These are phyloP conservation scores for Auricularia heimuer DNA, from an alignment of 768 basidiomycete species.

Conservation along the genomic window DNA sequence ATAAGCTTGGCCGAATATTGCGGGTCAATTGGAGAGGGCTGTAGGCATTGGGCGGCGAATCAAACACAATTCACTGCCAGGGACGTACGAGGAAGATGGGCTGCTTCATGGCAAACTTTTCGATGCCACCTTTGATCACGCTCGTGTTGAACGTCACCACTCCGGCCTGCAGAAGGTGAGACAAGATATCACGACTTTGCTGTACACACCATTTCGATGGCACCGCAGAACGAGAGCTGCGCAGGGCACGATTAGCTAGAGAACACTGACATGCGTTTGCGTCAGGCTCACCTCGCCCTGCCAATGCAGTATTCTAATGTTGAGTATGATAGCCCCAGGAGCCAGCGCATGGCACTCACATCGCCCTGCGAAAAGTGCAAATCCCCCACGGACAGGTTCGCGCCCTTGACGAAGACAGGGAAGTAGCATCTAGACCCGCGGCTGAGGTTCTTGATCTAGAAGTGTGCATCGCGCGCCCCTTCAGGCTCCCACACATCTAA, in stretches of 20 bases:
- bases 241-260: slow-evolving; percentile 10
- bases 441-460: slow-evolving; percentile 57
- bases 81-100: slow-evolving; percentile 59
- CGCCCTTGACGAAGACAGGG: slow-evolving; percentile 68
- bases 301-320: too few species aligned
- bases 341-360: slow-evolving; percentile 18
- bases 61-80: background rate
- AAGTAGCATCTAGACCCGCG: slow-evolving; percentile 66
- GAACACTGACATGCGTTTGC: background rate
- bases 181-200: background rate
- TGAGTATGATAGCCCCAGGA: too few species aligned
- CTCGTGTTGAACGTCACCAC: slow-evolving; percentile 62
- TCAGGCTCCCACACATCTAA: background rate
- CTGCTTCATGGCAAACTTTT: slow-evolving; percentile 63
- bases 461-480: background rate
- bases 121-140: slow-evolving; percentile 64
- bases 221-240: slow-evolving; percentile 64
- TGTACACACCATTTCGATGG: slow-evolving; percentile 56
- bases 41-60: background rate
- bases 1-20: slow-evolving; percentile 66
- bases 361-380: slow-evolving; percentile 76
- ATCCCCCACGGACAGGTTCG: slow-evolving; percentile 70
- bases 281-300: too few species aligned
- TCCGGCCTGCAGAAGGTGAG: slow-evolving; percentile 37
- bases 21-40: slow-evolving; percentile 71